phyloP scores from a whole-genome alignment of 768 basidiomycete genomes.

The Amyloporia xantha region DNA sequence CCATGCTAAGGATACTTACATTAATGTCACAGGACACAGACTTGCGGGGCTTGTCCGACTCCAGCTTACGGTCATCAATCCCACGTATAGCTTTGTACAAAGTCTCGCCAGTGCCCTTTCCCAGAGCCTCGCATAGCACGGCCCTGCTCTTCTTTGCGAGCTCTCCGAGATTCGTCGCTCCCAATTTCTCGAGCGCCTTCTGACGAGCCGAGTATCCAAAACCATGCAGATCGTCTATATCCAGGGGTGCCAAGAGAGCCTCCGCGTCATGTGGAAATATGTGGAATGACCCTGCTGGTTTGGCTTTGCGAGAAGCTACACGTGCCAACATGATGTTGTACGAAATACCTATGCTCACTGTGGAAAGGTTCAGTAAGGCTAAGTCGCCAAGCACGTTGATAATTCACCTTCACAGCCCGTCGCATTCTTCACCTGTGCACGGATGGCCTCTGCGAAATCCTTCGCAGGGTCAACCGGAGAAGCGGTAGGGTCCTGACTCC shows the following conservation, averaged over 20 bases:
- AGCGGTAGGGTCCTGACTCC: conserved; percentile 17
- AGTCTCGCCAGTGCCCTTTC: conserved; percentile 77
- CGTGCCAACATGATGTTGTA: conserved; percentile 91
- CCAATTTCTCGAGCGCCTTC: conserved; percentile 78
- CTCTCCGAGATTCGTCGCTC: conserved; percentile 63
- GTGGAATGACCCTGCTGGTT: conserved; percentile 84
- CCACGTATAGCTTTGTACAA: conserved; percentile 82
- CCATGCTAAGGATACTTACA: conserved; percentile 40
- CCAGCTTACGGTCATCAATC: conserved; percentile 71
- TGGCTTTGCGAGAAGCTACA: conserved; percentile 84
- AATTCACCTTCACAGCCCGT: conserved; percentile 84
- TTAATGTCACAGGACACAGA: conserved; percentile 95
- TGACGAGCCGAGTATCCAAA: conserved; percentile 72
- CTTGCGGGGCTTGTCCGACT: conserved; percentile 81
- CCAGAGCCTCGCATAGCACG: conserved; percentile 64
- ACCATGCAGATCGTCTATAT: conserved; percentile 79
- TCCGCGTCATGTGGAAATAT: conserved; percentile 48
- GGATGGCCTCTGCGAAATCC: conserved; percentile 75
- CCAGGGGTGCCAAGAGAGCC: conserved; percentile 55
- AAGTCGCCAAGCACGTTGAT: too few relatives aligned
- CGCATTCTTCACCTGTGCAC: conserved; percentile 64
- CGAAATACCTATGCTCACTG: conserved; percentile 89
- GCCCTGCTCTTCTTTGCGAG: conserved; percentile 57
- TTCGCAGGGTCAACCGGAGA: conserved; percentile 52
- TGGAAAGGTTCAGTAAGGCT: too few relatives aligned